These are phyloP conservation scores for Rhynchosporium agropyri DNA, from an alignment of 2,329 filamentous ascomycete species.

Conservation along the genomic window DNA sequence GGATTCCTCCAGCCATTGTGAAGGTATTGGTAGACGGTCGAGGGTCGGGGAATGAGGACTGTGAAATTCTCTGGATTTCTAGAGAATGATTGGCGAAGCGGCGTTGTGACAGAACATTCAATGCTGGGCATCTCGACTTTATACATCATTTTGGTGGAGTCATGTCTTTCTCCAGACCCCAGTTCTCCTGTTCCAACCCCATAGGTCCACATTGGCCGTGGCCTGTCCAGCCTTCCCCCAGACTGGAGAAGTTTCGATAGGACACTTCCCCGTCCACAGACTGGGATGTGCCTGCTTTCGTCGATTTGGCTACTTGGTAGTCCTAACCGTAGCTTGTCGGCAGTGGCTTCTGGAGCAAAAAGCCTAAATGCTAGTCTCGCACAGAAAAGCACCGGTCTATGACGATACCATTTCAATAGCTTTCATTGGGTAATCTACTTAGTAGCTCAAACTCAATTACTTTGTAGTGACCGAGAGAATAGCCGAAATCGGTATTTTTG, in stretches of 20 bases:
- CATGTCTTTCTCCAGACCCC: constrained; percentile 22
- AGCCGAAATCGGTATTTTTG: constrained; percentile 10
- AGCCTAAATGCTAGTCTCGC: background rate
- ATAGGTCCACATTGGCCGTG: background rate
- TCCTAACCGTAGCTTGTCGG: background rate
- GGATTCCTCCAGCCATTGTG: constrained; percentile 48
- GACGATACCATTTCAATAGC: background rate
- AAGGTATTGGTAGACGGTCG: constrained; percentile 10
- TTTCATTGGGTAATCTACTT: constrained; percentile 7
- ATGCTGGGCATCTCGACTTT: constrained; percentile 25
- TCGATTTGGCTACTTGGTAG: background rate
- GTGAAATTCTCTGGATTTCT: constrained; percentile 16
- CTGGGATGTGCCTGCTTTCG: background rate
- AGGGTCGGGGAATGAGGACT: constrained; percentile 15
- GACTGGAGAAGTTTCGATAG: constrained; percentile 5
- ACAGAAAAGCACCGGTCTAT: background rate
- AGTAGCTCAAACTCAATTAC: background rate
- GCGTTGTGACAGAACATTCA: constrained; percentile 11
- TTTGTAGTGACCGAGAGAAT: constrained; percentile 9
- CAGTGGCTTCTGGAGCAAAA: constrained; percentile 6
- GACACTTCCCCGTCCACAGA: background rate
- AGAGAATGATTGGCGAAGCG: constrained; percentile 2
- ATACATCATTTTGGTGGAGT: constrained; percentile 17
- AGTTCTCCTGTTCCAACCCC: constrained; percentile 14
- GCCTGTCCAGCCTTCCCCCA: constrained; percentile 1